phyloP scores from a whole-genome alignment of 1,284 basidiomycete genomes.

The Cutaneotrichosporon mucoides region DNA sequence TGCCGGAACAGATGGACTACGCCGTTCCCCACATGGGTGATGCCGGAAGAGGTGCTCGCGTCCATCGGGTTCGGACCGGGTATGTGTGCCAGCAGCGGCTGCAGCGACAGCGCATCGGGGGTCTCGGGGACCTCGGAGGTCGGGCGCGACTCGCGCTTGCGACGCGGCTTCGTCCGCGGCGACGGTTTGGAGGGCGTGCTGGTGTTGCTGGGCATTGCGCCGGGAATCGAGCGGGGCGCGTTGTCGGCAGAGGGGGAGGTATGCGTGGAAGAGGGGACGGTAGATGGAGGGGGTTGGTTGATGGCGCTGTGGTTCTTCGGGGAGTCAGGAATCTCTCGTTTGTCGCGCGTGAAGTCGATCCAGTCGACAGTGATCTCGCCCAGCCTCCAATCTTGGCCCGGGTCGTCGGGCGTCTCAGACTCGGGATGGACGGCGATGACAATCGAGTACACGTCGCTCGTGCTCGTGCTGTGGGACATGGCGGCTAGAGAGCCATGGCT shows the following conservation, averaged over 20 bases:
- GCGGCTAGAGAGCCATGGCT: constrained; percentile 1
- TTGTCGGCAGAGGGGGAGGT: no score
- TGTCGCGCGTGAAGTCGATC: constrained; percentile 46
- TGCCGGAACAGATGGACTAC: constrained; percentile 52
- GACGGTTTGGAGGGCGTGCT: background rate
- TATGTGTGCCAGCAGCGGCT: constrained; percentile 44
- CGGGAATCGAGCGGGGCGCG: constrained; percentile 1
- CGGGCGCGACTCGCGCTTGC: constrained; percentile 3
- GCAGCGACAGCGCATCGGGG: constrained; percentile 37
- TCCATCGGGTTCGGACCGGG: constrained; percentile 41
- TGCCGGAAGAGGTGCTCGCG: constrained; percentile 33
- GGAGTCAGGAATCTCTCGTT: constrained; percentile 14
- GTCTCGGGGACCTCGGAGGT: constrained; percentile 7
- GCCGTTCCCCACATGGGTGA: constrained; percentile 47
- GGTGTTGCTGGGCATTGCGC: constrained; percentile 9
- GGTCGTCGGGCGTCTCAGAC: constrained; percentile 2
- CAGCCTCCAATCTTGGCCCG: constrained; percentile 32
- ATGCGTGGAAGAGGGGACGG: no score
- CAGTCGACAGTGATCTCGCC: constrained; percentile 47
- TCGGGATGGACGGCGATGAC: constrained; percentile 33
- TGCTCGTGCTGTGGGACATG: background rate
- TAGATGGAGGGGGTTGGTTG: no score
- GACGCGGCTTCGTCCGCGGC: constrained; percentile 6
- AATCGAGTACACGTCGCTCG: constrained; percentile 29
- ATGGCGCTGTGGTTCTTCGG: no score